phyloP scores from a whole-genome alignment of 1,284 basidiomycete genomes.

The Waitea zeae region DNA sequence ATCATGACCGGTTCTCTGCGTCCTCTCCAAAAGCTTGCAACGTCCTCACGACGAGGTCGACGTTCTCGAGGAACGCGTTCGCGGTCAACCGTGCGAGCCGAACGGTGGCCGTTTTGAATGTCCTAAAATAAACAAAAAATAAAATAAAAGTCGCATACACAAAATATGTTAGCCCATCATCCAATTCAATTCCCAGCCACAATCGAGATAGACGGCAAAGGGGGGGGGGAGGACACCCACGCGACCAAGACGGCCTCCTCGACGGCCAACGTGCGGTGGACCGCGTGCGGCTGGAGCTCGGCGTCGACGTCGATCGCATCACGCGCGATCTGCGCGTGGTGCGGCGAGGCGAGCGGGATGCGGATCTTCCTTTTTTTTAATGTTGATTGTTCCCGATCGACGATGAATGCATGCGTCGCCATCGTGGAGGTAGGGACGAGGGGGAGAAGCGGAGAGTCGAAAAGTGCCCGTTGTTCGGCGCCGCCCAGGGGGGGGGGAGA shows the following conservation, averaged over 20 bases:
- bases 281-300: conserved; percentile 66
- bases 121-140: too few species aligned
- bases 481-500: too few species aligned
- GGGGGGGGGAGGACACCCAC: conserved; percentile 23
- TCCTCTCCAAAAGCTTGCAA: conserved; percentile 60
- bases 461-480: background rate
- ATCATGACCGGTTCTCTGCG: conserved; percentile 22
- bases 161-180: too few species aligned
- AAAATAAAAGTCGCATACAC: too few species aligned
- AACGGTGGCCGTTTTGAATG: conserved; percentile 60
- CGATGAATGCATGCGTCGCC: background rate
- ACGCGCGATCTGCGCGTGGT: conserved; percentile 66
- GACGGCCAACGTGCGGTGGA: conserved; percentile 49
- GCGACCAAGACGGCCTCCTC: conserved; percentile 52
- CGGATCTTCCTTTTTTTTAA: conserved; percentile 37
- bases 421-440: background rate
- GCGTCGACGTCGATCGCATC: conserved; percentile 72
- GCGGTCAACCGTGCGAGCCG: conserved; percentile 68
- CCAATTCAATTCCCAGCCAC: too few species aligned
- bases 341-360: conserved; percentile 56
- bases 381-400: background rate
- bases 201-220: too few species aligned
- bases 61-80: conserved; percentile 76
- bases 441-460: background rate
- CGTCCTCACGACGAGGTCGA: conserved; percentile 73